A percentile compares a stretch with the other conserved stretches of the same genome.
phyloP scores from a whole-genome alignment of 2,329 filamentous ascomycete genomes.

The Calonectria pteridis region DNA sequence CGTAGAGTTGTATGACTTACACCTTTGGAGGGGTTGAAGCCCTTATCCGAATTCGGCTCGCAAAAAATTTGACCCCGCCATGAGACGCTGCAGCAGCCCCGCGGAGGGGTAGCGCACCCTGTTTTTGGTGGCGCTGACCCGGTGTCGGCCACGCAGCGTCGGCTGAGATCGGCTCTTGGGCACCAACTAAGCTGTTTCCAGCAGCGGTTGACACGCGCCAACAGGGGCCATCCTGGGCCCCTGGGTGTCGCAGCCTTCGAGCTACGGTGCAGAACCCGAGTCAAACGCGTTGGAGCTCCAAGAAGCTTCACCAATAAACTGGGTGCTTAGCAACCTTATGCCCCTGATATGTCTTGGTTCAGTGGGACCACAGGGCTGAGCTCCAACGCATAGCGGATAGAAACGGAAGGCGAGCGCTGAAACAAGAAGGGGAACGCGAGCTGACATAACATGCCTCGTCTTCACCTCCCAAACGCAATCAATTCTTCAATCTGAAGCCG shows the following conservation, averaged over 20 bases:
- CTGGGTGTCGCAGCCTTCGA: neutral
- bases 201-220: neutral
- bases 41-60: constrained; percentile 15
- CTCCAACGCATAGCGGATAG: neutral
- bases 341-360: constrained; percentile 4
- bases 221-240: neutral
- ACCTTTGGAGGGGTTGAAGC: constrained; percentile 8
- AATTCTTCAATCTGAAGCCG: neutral
- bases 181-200: neutral
- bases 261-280: constrained; percentile 1
- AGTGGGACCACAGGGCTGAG: constrained; percentile 4
- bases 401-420: neutral
- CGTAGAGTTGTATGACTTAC: constrained; percentile 4
- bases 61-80: constrained; percentile 15
- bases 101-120: neutral
- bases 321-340: neutral
- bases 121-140: neutral
- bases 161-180: constrained; percentile 10
- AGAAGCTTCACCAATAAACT: neutral
- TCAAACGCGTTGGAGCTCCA: neutral
- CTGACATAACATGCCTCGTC: neutral
- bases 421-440: constrained; percentile 1
- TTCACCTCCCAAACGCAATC: neutral
- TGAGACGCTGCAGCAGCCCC: neutral
- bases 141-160: constrained; percentile 2